Evolutionary conservation across 495 filamentous ascomycete genomes (phyloP).

Genomic region (Tuber calosporum): DNA sequence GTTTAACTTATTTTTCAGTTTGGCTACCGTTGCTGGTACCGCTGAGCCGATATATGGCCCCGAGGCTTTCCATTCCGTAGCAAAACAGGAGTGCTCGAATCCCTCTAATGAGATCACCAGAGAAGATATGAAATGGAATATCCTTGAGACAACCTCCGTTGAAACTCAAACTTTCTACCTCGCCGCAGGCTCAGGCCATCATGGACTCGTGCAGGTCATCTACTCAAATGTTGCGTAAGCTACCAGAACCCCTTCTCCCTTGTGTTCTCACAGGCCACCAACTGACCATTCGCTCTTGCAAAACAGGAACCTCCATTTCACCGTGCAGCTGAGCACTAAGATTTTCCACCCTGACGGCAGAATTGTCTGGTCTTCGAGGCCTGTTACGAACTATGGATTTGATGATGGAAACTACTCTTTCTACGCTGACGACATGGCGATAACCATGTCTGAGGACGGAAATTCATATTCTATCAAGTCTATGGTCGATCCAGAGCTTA

Average conservation of each 20-base stretch:
- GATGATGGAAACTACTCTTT: slow-evolving; percentile 74
- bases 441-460: slow-evolving; percentile 78
- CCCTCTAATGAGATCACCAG: slow-evolving; percentile 73
- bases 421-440: slow-evolving; percentile 70
- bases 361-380: slow-evolving; percentile 72
- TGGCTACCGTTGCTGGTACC: slow-evolving; percentile 87
- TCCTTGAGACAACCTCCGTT: slow-evolving; percentile 74
- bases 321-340: slow-evolving; percentile 84
- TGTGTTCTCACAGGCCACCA: neutral
- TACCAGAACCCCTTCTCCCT: neutral
- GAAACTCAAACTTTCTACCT: slow-evolving; percentile 97
- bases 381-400: slow-evolving; percentile 68
- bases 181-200: slow-evolving; percentile 65
- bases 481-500: slow-evolving; percentile 61
- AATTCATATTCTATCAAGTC: slow-evolving; percentile 78
- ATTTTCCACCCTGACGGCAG: slow-evolving; percentile 71
- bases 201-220: slow-evolving; percentile 81
- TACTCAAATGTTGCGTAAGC: slow-evolving; percentile 96
- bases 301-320: slow-evolving; percentile 75
- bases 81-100: slow-evolving; percentile 65
- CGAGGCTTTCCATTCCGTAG: slow-evolving; percentile 75
- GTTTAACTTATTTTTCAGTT: slow-evolving; percentile 47
- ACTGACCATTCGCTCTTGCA: neutral
- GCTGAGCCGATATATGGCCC: slow-evolving; percentile 95
- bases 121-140: slow-evolving; percentile 73